Percentiles rank a stretch among this genome's conserved stretches.
Conservation (phyloP, 2,329 filamentous ascomycete genomes). For the Monosporascus sp. region DNA sequence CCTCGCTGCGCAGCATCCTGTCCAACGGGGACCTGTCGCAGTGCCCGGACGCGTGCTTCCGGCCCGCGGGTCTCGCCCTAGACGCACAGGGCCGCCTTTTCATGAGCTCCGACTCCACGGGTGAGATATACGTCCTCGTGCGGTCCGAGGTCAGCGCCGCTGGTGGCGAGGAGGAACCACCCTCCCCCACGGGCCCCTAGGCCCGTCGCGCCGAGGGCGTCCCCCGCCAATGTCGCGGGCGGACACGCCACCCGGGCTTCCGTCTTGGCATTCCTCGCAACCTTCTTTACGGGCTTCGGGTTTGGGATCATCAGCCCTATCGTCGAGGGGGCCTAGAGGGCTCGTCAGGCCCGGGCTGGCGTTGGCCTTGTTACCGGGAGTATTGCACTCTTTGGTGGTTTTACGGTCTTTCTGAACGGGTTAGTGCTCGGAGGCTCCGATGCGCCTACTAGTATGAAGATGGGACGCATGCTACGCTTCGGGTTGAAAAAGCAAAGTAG, state of each 20-base stretch:
- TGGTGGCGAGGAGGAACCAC: neutral
- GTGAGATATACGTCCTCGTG: conserved; percentile 57
- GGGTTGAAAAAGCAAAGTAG: too few species aligned
- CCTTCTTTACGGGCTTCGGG: neutral
- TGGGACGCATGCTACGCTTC: too few species aligned
- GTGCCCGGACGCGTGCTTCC: conserved; percentile 55
- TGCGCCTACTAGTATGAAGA: too few species aligned
- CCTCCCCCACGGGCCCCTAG: neutral
- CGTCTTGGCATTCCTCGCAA: neutral
- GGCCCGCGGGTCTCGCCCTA: conserved; percentile 54
- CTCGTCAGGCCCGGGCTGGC: neutral
- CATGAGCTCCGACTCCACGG: conserved; percentile 57
- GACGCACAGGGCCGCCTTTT: conserved; percentile 50
- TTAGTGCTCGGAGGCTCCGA: too few species aligned
- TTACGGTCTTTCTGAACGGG: too few species aligned
- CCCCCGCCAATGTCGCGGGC: neutral
- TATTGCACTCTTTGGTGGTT: too few species aligned
- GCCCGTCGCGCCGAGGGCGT: neutral
- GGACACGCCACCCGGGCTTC: neutral
- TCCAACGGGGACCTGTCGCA: conserved; percentile 44
- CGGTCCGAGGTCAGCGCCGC: conserved; percentile 12
- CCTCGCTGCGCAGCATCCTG: conserved; percentile 47
- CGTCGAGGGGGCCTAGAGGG: neutral
- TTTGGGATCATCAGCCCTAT: neutral
- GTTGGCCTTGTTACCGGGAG: neutral